Percentiles rank a stretch among this genome's conserved stretches.
These are phyloP conservation scores for Hypomontagnella submonticulosa DNA, from an alignment of 495 filamentous ascomycete species.

Conservation along the genomic window DNA sequence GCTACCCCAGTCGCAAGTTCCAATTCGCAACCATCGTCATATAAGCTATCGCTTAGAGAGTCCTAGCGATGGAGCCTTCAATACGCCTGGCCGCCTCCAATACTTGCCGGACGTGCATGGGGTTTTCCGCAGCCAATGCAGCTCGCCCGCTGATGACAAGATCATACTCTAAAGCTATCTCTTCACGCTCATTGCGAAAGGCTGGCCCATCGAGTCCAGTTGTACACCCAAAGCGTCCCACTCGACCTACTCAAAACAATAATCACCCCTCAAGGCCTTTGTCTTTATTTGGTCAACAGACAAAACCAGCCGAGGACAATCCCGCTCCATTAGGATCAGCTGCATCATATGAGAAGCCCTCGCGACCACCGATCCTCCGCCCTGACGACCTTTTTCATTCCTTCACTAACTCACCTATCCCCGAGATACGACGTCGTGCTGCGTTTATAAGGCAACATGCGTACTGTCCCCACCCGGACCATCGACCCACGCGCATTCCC, in stretches of 20 bases:
- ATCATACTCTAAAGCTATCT: conserved; percentile 39
- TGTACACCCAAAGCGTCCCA: conserved; percentile 22
- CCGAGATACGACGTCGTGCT: conserved; percentile 84
- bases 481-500: conserved; percentile 74
- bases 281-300: conserved; percentile 42
- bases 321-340: conserved; percentile 25
- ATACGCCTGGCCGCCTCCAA: conserved; percentile 41
- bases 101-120: conserved; percentile 44
- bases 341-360: conserved; percentile 39
- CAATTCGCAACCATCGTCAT: conserved; percentile 17
- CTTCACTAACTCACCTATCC: conserved; percentile 86
- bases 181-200: conserved; percentile 23
- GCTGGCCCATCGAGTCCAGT: conserved; percentile 11
- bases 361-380: conserved; percentile 66
- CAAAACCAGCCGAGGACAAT: conserved; percentile 30
- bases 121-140: conserved; percentile 30
- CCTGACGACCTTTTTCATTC: conserved; percentile 91
- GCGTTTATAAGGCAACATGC: conserved; percentile 90
- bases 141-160: conserved; percentile 31
- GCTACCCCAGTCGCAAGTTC: conserved; percentile 25
- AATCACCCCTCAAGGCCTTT: conserved; percentile 31
- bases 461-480: conserved; percentile 88
- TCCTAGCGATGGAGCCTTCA: conserved; percentile 41
- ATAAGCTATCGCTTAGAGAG: conserved; percentile 4
- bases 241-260: conserved; percentile 1